phyloP scores from a whole-genome alignment of 495 filamentous ascomycete species.

The Hypoxylon lenormandii region DNA sequence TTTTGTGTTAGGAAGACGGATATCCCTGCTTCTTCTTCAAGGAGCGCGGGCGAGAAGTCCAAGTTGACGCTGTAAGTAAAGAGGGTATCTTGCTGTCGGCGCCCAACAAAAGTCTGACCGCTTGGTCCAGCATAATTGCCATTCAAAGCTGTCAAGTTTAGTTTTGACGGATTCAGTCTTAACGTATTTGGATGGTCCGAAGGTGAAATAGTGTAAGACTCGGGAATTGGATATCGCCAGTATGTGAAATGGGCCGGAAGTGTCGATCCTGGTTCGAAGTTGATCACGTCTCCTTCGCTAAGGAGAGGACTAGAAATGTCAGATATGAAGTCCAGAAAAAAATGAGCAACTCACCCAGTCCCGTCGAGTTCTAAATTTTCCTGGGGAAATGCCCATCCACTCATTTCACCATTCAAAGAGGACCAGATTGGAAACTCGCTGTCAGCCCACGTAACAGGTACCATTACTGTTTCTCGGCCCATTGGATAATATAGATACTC shows the following conservation, averaged over 20 bases:
- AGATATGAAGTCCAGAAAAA: slow-evolving; percentile 7
- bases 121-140: slow-evolving; percentile 59
- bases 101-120: slow-evolving; percentile 61
- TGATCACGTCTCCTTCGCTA: slow-evolving; percentile 54
- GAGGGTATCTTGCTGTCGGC: slow-evolving; percentile 63
- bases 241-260: slow-evolving; percentile 62
- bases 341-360: slow-evolving; percentile 46
- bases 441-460: slow-evolving; percentile 63
- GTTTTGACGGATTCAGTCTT: slow-evolving; percentile 55
- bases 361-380: slow-evolving; percentile 49
- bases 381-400: slow-evolving; percentile 57
- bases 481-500: slow-evolving; percentile 67
- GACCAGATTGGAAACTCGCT: slow-evolving; percentile 58
- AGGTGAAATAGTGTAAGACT: slow-evolving; percentile 59
- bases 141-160: slow-evolving; percentile 63
- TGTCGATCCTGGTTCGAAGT: slow-evolving; percentile 53
- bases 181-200: slow-evolving; percentile 53
- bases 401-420: slow-evolving; percentile 60
- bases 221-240: slow-evolving; percentile 60
- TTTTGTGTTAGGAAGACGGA: slow-evolving; percentile 65
- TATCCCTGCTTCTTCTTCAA: slow-evolving; percentile 59
- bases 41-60: slow-evolving; percentile 52
- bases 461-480: slow-evolving; percentile 70
- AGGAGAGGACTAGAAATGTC: slow-evolving; percentile 51
- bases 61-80: slow-evolving; percentile 62